Conservation (phyloP, 768 basidiomycete genomes). For the Galerina marginata region DNA sequence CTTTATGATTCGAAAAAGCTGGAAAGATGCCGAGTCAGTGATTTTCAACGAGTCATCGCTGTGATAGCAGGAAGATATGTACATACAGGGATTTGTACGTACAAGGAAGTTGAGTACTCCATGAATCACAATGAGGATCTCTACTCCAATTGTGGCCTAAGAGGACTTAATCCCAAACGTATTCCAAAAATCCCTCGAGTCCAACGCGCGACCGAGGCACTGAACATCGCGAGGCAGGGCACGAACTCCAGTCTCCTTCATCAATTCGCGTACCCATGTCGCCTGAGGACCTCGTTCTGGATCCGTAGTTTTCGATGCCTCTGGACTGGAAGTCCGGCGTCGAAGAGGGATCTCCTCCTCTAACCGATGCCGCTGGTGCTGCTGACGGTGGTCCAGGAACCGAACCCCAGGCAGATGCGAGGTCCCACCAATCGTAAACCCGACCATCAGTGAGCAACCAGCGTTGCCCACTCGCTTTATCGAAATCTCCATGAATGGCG, state of each 20-base stretch:
- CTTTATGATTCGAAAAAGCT: too few relatives aligned
- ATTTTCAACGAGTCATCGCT: too few relatives aligned
- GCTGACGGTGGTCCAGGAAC: neutral
- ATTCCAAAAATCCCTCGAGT: slow-evolving; percentile 67
- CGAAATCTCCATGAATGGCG: slow-evolving; percentile 54
- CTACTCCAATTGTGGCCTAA: slow-evolving; percentile 40
- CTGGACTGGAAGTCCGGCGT: neutral
- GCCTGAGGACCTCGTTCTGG: slow-evolving; percentile 44
- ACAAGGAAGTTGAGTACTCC: neutral
- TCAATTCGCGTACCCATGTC: slow-evolving; percentile 62
- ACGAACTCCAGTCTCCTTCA: slow-evolving; percentile 53
- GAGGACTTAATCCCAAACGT: slow-evolving; percentile 50
- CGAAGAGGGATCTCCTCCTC: neutral
- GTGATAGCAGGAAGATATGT: too few relatives aligned
- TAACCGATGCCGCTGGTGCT: neutral
- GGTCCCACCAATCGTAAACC: slow-evolving; percentile 74
- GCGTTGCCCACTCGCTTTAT: slow-evolving; percentile 52
- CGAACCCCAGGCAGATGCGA: slow-evolving; percentile 59
- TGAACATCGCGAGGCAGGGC: slow-evolving; percentile 58
- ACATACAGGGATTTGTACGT: too few relatives aligned
- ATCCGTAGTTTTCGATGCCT: slow-evolving; percentile 4
- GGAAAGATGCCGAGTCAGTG: too few relatives aligned
- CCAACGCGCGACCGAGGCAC: slow-evolving; percentile 56
- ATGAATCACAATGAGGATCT: neutral
- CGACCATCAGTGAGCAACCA: slow-evolving; percentile 62